These are phyloP conservation scores for Hebeloma cylindrosporum DNA, from an alignment of 768 basidiomycete species.

Conservation along the genomic window DNA sequence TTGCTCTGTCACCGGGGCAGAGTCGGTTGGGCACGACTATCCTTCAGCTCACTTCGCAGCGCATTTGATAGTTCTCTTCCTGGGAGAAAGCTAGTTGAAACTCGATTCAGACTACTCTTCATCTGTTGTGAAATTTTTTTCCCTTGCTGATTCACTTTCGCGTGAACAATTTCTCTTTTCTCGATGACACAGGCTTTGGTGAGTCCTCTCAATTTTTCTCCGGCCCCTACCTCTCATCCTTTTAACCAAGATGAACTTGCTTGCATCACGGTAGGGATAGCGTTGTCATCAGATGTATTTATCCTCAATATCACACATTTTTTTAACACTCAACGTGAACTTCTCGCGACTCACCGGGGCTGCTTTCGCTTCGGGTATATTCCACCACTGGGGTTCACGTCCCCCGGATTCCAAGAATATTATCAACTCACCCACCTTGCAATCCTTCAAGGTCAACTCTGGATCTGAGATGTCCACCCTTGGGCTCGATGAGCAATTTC, in stretches of 20 bases:
- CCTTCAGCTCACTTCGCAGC: slow-evolving; percentile 74
- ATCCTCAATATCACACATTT: no score
- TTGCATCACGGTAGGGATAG: no score
- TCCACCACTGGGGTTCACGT: background rate
- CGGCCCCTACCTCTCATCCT: no score
- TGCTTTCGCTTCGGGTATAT: background rate
- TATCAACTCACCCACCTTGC: slow-evolving; percentile 39
- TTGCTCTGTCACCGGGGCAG: slow-evolving; percentile 9
- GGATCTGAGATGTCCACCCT: slow-evolving; percentile 76
- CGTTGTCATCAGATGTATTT: no score
- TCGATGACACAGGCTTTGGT: no score
- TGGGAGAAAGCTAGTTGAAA: no score
- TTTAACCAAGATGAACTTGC: no score
- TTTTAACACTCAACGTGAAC: no score
- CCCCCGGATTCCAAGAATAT: background rate
- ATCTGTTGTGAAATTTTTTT: slow-evolving; percentile 47
- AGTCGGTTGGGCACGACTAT: slow-evolving; percentile 25
- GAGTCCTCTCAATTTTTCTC: no score
- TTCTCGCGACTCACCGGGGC: no score
- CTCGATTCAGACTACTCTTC: slow-evolving; percentile 76
- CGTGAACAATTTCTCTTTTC: no score
- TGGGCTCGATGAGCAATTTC: slow-evolving; percentile 51
- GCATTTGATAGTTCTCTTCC: slow-evolving; percentile 29
- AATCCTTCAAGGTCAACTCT: slow-evolving; percentile 65
- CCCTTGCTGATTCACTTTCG: slow-evolving; percentile 18